Evolutionary conservation across 345 rosid species (phyloP), one percentile per base, ranked within the genome.

Genomic region (Salix koriyanagi): DNA sequence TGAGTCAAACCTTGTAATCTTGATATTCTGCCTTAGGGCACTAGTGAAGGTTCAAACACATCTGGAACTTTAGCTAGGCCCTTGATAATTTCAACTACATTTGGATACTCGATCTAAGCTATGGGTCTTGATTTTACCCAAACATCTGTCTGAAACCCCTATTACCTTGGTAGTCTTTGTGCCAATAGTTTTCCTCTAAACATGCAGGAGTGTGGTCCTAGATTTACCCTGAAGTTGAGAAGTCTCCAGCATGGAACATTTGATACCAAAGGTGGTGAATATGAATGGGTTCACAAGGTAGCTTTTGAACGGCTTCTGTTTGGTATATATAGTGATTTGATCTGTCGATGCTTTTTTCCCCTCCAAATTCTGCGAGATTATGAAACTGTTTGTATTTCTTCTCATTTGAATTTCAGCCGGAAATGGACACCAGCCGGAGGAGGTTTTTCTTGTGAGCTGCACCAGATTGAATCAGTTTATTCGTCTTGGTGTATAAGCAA

Each of bases 271-370:
- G 92, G 94, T 0, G 97, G 95, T 10, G 99, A 96, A 81, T 92
- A 83, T 48, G 98, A 93, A 85, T 92, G 98, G 99, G 99, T 91
- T 85, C 97, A 96, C 79, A 94, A 92, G 94, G 97, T 91, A 85
- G 13, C 60, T 78, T 65, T n/a, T 28, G 28, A 61, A 52, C 6
- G 23, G 23, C 7, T 52, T 19, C n/a, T 52, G 23, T 19, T 52
- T 19, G 9, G n/a, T 52, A 19, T 18, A 52, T 10, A 11, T 42
- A 42, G 11, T 42, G 13, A 41, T 42, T 61, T 52, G 69, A 12
- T 14, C 10, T 68, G 28, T 56, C 25, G 10, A 65, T 41, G 23
- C 21, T 8, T 64, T 62, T 56, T 67, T 6, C 62, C 7, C 75
- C 64, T 70, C 62, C 61, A 34, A 58, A 58, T 58, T 10, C 10